Evolutionary conservation across 2,329 filamentous ascomycete species (phyloP).

Genomic region (Polytolypa hystricis): DNA sequence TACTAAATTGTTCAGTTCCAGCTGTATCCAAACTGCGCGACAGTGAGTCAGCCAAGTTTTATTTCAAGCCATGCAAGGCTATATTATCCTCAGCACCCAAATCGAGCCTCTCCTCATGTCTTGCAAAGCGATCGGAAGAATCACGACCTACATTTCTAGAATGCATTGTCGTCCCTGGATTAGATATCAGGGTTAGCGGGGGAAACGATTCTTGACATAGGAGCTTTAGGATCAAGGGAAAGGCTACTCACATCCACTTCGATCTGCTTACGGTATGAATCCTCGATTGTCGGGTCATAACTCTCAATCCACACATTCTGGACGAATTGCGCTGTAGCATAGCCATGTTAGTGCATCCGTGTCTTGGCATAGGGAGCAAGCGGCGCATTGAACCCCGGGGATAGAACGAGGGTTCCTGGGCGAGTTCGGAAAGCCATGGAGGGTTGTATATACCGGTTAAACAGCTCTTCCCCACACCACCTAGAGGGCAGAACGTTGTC

Average conservation of each 20-base stretch:
- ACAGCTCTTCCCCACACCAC: conserved; percentile 87
- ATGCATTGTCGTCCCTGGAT: conserved; percentile 72
- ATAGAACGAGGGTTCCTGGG: no score
- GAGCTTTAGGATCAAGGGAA: conserved; percentile 21
- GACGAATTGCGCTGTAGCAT: conserved; percentile 74
- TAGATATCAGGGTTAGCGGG: no score
- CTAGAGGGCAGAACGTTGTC: conserved; percentile 33
- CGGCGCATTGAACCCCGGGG: no score
- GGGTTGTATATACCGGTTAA: conserved; percentile 57
- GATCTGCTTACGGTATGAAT: conserved; percentile 78
- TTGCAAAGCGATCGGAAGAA: no score
- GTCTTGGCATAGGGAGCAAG: no score
- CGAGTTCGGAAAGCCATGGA: no score
- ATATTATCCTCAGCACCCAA: no score
- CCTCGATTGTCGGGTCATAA: conserved; percentile 80
- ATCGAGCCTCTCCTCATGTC: no score
- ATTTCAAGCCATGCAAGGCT: no score
- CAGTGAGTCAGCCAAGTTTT: conserved; percentile 5
- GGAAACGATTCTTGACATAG: no score
- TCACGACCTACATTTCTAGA: conserved; percentile 63
- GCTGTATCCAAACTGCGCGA: conserved; percentile 65
- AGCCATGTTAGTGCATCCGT: not conserved
- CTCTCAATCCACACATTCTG: conserved; percentile 92
- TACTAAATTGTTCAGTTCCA: conserved; percentile 87
- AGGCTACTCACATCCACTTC: conserved; percentile 69